Evolutionary conservation across 208 protist genomes (phyloP).

Genomic region (Trichomonas gallinae): DNA sequence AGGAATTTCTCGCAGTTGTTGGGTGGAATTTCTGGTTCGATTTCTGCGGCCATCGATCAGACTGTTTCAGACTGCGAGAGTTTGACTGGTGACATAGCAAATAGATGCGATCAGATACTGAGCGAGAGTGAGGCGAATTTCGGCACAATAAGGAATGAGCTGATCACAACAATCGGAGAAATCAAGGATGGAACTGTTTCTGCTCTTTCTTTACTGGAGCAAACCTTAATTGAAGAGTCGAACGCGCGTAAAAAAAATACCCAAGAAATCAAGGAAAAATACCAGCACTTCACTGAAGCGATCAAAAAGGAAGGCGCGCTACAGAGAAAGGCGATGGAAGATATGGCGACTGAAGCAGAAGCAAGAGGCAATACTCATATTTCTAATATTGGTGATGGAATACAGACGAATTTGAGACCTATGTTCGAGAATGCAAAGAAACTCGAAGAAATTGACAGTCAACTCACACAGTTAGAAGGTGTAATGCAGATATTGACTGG

Average conservation of each 20-base stretch:
- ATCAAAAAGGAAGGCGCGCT: neutral
- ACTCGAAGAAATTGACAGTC: neutral
- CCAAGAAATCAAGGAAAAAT: neutral
- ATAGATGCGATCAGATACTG: neutral
- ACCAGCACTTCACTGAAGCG: neutral
- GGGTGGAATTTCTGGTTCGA: neutral
- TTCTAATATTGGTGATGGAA: neutral
- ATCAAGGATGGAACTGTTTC: neutral
- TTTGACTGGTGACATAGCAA: neutral
- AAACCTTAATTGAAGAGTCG: neutral
- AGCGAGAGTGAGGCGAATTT: neutral
- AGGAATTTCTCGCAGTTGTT: neutral
- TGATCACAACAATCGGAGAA: neutral
- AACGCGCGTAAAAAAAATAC: neutral
- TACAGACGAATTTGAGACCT: neutral
- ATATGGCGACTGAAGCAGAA: neutral
- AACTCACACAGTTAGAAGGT: neutral
- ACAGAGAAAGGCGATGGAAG: neutral
- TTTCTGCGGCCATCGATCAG: neutral
- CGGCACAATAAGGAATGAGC: neutral
- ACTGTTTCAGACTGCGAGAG: neutral
- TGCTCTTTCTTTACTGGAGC: neutral
- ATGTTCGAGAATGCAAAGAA: neutral
- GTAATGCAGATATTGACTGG: neutral
- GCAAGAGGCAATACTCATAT: neutral